phyloP scores from a whole-genome alignment of 306 rosid genomes.

The Sicyos edulis region DNA sequence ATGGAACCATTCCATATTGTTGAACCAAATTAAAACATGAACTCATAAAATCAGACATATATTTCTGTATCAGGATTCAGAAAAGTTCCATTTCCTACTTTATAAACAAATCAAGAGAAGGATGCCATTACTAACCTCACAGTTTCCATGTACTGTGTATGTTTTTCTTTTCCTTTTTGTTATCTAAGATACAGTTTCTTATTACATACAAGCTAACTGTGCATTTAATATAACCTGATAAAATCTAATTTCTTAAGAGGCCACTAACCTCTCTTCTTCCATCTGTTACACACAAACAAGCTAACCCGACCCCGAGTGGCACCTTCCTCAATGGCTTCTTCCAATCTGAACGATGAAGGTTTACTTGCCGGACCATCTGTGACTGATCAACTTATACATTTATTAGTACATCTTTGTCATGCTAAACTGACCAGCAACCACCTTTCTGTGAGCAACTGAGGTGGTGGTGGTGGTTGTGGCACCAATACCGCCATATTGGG shows the following conservation, averaged over 20 bases:
- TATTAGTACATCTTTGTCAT: constrained; percentile 54
- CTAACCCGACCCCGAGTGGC: not conserved
- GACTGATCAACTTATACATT: constrained; percentile 1
- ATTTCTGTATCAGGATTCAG: constrained; percentile 8
- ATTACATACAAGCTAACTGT: constrained; percentile 23
- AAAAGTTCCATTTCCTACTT: constrained; percentile 1
- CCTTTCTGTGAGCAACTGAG: constrained; percentile 51
- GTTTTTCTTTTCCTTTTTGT: not conserved
- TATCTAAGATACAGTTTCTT: constrained; percentile 24
- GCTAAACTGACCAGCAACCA: constrained; percentile 63
- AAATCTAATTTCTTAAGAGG: constrained; percentile 27
- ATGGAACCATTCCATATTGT: not conserved
- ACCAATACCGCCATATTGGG: constrained; percentile 44
- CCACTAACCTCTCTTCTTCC: constrained; percentile 2
- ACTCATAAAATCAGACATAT: not conserved
- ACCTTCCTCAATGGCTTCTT: not conserved
- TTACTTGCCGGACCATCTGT: not conserved
- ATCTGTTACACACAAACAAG: not conserved
- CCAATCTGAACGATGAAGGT: not conserved
- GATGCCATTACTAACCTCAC: not conserved
- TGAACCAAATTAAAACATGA: not conserved
- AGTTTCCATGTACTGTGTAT: not conserved
- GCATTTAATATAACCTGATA: constrained; percentile 25
- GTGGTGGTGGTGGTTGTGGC: constrained; percentile 43
- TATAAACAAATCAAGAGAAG: constrained; percentile 8